Base-by-base conservation (phyloP, 176 grass and related monocot species). In the Cenchrus americanus region DNA sequence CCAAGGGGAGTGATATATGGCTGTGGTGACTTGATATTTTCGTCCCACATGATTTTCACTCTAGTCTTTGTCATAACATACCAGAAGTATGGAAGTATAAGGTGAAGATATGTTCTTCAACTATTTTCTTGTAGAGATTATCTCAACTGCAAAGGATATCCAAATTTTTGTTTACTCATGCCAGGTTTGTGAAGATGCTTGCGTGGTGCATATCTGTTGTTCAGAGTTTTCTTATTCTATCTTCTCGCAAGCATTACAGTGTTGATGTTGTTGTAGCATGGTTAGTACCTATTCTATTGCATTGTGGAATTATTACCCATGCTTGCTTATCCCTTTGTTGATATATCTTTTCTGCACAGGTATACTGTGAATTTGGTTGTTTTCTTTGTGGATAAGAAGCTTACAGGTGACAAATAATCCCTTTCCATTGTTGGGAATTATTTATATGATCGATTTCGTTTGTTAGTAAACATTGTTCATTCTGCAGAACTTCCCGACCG, bases 361-460 rank as follows among this genome's bases (percentile, higher is more conserved):
- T 97, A 97, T 86, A 94, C 94, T 8, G 94, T 97, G 42, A 97
- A 97, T 86, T 89, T 97, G 58, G 94, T 97, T 52, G 89, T 97
- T 54, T 97, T 94, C 67, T 97, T 97, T 66, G 32, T 97, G 30
- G 88, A 97, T 86, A 94, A 88, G 77, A 94, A 89, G 49, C 87
- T 97, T 63, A 71, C 92, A 85, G 94, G 94, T 94, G 58, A 74
- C 23, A 83, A 44, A 52, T 10, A 63, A 65, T 51, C 8, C 42
- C 12, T 22, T 52, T 14, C 53, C 34, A 71, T 62, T 43, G 55
- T 75, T 41, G 15, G 12, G 32, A 23, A 37, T 62, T 70, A 1
- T 66, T 52, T 73, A 60, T 26, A 14, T 21, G 43, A 60, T 18
- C 26, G 62, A 42, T 43, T 17, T 32, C 30, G 23, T 46, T 67